Evolutionary conservation across 2,329 filamentous ascomycete species (phyloP), one percentile per base, ranked within the genome.

Genomic region (Ceratocystis lukuohia): DNA sequence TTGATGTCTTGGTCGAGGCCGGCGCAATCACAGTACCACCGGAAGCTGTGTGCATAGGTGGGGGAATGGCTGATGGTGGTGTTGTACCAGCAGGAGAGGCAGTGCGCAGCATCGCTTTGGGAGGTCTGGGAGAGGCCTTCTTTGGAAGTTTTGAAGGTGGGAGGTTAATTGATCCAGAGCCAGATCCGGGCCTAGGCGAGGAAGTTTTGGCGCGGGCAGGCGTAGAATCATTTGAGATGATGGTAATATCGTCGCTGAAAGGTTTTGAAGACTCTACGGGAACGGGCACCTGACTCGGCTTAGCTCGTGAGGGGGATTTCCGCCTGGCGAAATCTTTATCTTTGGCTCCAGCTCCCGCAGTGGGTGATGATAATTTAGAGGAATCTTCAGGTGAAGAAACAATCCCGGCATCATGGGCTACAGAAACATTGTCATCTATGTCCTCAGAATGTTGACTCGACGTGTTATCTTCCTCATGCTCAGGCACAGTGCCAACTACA

Each of bases 401-500:
- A 17, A 50, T 45, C 46, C 64, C 65, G 4, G 30, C 22, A 41
- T 63, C 48, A 33, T 65, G 63, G 33, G 63, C 20, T 8, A 65
- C 66, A 17, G 59, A 46, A 12, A 44, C 48, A n/a, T 46, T 65
- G 37, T 63, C 77, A 1, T 77, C 75, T 6, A 57, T 33, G 4
- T 57, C 53, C 2, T 30, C 53, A 3, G 22, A 30, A 33, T 5
- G 53, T 30, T 57, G 53, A 12, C 30, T 57, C 8, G 4, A 22
- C 20, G 76, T 71, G 20, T 88, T 84, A 68, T 96, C 91, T 71
- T 95, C 91, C 66, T 89, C 45, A 28, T 67, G 90, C 30, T 67
- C 66, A 30, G 37, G 82, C 15, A 96, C 91, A 0, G 90, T 94
- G 1, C 86, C 85, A 22, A 96, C 89, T 88, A 71, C 90, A 81